A percentile compares a stretch with the other conserved stretches of the same genome.
Evolutionary conservation across 2,329 filamentous ascomycete genomes (phyloP).

Genomic region (Botrytis squamosa): DNA sequence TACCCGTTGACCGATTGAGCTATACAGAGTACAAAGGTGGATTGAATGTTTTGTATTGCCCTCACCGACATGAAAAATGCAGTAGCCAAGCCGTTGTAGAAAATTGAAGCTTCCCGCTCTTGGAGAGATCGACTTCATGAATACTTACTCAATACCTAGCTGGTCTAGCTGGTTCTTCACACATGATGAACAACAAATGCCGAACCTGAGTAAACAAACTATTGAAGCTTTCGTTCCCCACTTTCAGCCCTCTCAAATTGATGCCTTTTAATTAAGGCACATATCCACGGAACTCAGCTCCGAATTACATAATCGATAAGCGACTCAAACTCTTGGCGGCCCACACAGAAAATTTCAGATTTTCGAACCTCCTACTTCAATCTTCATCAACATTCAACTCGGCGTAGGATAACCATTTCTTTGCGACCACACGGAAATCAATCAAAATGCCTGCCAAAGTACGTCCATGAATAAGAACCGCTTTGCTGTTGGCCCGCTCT

Average conservation of each 20-base stretch:
- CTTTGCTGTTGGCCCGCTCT: conserved; percentile 86
- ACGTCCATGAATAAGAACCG: conserved; percentile 66
- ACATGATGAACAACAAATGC: background rate
- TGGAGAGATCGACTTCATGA: background rate
- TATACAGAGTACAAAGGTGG: no score
- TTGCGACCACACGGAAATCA: conserved; percentile 57
- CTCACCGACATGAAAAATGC: conserved; percentile 1
- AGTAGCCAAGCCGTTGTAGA: background rate
- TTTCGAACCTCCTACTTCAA: conserved; percentile 11
- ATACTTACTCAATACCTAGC: background rate
- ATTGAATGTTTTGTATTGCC: background rate
- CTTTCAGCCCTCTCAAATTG: background rate
- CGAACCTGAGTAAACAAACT: background rate
- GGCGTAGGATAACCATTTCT: conserved; percentile 58
- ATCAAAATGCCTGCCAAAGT: conserved; percentile 84
- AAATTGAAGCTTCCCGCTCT: background rate
- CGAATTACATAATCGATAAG: background rate
- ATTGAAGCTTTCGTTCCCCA: background rate
- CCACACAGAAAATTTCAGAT: conserved; percentile 23
- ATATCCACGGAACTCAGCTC: accelerated
- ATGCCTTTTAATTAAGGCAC: background rate
- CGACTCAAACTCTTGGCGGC: conserved; percentile 32
- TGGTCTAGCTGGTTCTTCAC: background rate
- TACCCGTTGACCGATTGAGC: background rate
- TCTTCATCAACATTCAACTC: conserved; percentile 33